Percentiles rank a stretch among this genome's conserved stretches.
These are phyloP conservation scores for Talaromyces albobiverticillius DNA, from an alignment of 2,329 filamentous ascomycete genomes.

Conservation along the genomic window DNA sequence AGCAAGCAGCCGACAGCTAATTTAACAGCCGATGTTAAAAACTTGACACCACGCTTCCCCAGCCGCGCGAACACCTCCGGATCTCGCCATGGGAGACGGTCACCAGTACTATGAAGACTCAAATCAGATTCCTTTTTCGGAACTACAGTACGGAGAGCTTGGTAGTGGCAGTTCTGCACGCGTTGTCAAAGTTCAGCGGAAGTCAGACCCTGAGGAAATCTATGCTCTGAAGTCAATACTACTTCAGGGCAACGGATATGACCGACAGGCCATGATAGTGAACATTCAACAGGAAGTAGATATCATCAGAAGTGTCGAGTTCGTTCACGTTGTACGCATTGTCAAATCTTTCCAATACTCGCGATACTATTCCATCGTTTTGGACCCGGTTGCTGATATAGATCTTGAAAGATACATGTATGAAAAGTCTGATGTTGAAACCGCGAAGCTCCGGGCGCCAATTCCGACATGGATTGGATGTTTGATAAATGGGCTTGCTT, in stretches of 20 bases:
- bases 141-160: neutral
- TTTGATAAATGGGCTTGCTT: neutral
- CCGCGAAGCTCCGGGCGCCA: neutral
- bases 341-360: neutral
- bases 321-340: neutral
- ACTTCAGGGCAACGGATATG: neutral
- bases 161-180: neutral
- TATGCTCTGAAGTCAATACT: neutral
- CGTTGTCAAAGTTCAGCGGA: neutral
- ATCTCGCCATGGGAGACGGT: neutral
- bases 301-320: neutral
- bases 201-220: neutral
- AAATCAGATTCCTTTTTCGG: neutral
- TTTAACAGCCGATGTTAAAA: too few species aligned
- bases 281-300: neutral
- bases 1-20: too few species aligned
- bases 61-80: too few species aligned
- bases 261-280: neutral
- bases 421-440: neutral
- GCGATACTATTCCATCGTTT: neutral
- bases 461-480: neutral
- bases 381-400: neutral
- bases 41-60: too few species aligned
- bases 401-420: neutral
- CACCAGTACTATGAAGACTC: neutral